Evolutionary conservation across 768 basidiomycete genomes (phyloP).

Genomic region (Neoboletus brunneissimus): DNA sequence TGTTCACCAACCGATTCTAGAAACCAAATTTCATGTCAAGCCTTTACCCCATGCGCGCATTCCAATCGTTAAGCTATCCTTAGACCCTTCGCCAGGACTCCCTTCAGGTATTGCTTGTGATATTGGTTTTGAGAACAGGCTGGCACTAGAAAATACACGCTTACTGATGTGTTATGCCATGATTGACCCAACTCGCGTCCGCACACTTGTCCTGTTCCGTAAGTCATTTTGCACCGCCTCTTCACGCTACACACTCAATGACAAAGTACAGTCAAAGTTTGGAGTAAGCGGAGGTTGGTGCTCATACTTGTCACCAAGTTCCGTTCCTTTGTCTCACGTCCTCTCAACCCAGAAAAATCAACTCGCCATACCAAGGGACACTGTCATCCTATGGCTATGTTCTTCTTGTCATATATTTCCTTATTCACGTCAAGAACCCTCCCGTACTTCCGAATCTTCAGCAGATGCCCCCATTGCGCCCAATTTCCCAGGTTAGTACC

Average conservation of each 20-base stretch:
- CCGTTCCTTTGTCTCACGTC: neutral
- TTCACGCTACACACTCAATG: slow-evolving; percentile 10
- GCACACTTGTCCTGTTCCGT: slow-evolving; percentile 96
- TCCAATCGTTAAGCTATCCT: slow-evolving; percentile 95
- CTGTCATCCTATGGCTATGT: slow-evolving; percentile 97
- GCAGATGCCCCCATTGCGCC: slow-evolving; percentile 87
- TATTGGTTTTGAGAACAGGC: slow-evolving; percentile 96
- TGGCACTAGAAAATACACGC: slow-evolving; percentile 96
- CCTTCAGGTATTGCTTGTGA: slow-evolving; percentile 93
- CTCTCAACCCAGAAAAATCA: slow-evolving; percentile 76
- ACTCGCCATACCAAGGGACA: slow-evolving; percentile 96
- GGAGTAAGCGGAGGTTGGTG: slow-evolving; percentile 86
- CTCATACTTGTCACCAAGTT: neutral
- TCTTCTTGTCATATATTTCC: slow-evolving; percentile 95
- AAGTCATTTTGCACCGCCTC: slow-evolving; percentile 41
- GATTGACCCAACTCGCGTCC: slow-evolving; percentile 90
- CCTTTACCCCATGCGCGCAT: slow-evolving; percentile 95
- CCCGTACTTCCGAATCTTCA: slow-evolving; percentile 95
- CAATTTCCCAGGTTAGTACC: slow-evolving; percentile 68
- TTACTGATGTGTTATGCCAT: slow-evolving; percentile 96
- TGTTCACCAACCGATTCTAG: slow-evolving; percentile 39
- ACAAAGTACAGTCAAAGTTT: slow-evolving; percentile 80
- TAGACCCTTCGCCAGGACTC: slow-evolving; percentile 79
- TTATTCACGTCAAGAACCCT: slow-evolving; percentile 96
- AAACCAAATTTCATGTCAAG: slow-evolving; percentile 96